Evolutionary conservation across 257 asterid species (phyloP), one percentile per base, ranked within the genome.

Genomic region (Striga asiatica): DNA sequence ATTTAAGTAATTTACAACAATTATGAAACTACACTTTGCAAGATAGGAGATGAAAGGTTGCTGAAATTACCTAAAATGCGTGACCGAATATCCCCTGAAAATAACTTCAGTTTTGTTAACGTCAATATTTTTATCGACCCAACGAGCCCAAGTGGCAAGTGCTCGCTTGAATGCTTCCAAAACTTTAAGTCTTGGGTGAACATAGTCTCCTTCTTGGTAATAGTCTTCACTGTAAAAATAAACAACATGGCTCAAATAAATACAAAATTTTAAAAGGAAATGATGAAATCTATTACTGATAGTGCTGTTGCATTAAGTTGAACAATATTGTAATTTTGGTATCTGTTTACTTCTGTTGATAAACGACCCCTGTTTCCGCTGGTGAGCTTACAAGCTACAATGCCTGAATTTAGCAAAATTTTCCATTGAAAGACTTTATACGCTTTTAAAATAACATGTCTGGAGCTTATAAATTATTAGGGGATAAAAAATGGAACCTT

Each of bases 101-200:
- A 89, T 39, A 43, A 89, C 88, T 37, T 61, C 86, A 17, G 87
- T 83, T 71, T 58, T 73, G 74, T 19, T 75, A 11, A 38, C 35
- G 46, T 75, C 83, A 23, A 89, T 49, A 66, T 81, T 82, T 65
- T 68, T 61, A 67, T 89, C 95, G 11, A 86, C 93, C 98, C 98
- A 89, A 54, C 65, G 70, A 32, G 79, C 78, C 98, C 98, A 89
- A 32, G 98, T 86, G 61, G 49, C 23, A 50, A 89, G 76, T 7
- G 95, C 96, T 68, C 96, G 80, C 77, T 74, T 85, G 75, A 70
- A 89, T 19, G 95, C 97, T 63, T 89, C 93, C 59, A 89, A 64
- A 55, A 85, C 95, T 74, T 85, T 85, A 24, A 89, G 94, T 54
- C 83, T 77, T 10, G 68, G 58, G 61, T 81, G 76, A 62, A 89